Evolutionary conservation across 202 grass and related monocot genomes (phyloP), one percentile per base, ranked within the genome.

Genomic region (Hordeum pubiflorum): DNA sequence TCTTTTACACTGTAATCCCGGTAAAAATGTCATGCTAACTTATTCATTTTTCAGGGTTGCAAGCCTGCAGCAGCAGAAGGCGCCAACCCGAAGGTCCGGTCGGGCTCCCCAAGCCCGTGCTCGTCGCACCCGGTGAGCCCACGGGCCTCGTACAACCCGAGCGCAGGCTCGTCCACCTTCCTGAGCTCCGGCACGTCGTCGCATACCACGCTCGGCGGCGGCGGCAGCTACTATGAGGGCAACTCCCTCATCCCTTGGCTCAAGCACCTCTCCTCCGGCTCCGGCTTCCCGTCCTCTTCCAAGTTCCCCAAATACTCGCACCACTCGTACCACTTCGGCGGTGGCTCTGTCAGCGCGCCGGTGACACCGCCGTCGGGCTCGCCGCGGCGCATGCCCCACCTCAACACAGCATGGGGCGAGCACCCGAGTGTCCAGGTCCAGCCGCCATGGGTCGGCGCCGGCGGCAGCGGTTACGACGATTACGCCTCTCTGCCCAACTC

Each of bases 111-210:
- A 50, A 32, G 86, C 86, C 86, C 84, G 8, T 81, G 86, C 76
- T 85, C 84, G 12, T 89, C 91, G 26, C 85, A 85, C 58, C 90
- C 77, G 69, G 77, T 63, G 24, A 97, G 79, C 63, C 86, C 94
- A 0, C n/a, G 79, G 0, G 72, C 4, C 6, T 89, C 91, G 36
- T 8, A 37, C 36, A 37, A 37, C 36, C 36, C 36, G 36, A 37
- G 7, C 36, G 36, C 36, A 37, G 36, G 36, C 1, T 37, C 36
- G 36, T 37, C 43, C 43, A 2, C 43, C 74, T 85, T 94, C 43
- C 86, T 12, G 43, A 46, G 75, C 79, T 85, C 92, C 34, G 74
- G 76, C 15, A 86, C 90, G 4, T 91, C 90, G 17, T 85, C 88
- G 14, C 76, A 86, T 60, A 72, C 91, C 72, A 87, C 86, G 10